Conservation (phyloP, 2,329 filamentous ascomycete genomes). For the Myriangium duriaei region DNA sequence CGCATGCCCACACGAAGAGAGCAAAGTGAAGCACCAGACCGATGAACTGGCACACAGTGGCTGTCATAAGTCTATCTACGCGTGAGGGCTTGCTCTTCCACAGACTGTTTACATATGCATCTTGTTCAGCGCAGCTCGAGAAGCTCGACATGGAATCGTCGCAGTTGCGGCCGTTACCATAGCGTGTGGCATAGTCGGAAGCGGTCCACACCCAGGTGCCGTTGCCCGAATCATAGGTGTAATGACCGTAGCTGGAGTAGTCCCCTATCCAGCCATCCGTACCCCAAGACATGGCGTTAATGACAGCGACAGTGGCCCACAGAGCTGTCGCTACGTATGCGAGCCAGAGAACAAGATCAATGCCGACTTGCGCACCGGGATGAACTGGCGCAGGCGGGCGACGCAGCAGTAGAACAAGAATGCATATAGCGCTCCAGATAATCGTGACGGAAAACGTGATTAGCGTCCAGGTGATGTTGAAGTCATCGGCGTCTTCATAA, state of each 20-base stretch:
- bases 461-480: conserved; percentile 18
- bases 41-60: conserved; percentile 22
- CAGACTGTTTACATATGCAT: conserved; percentile 21
- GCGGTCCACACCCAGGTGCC: neutral
- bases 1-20: conserved; percentile 28
- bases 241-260: neutral
- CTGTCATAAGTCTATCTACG: conserved; percentile 16
- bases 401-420: conserved; percentile 18
- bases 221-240: neutral
- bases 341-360: conserved; percentile 26
- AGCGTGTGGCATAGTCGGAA: neutral
- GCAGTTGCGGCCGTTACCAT: neutral
- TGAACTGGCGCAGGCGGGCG: conserved; percentile 18
- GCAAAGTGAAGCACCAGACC: conserved; percentile 21
- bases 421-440: conserved; percentile 21
- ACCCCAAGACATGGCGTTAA: conserved; percentile 16
- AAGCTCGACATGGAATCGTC: conserved; percentile 15
- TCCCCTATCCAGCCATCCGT: conserved; percentile 7
- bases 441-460: conserved; percentile 17
- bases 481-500: conserved; percentile 11
- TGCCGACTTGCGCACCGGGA: conserved; percentile 22
- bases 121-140: conserved; percentile 19
- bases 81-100: conserved; percentile 18
- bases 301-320: conserved; percentile 16
- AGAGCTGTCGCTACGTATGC: conserved; percentile 20